Percentiles rank a stretch among this genome's conserved stretches.
Evolutionary conservation across 2,329 filamentous ascomycete species (phyloP).

Genomic region (Epicoccum nigrum): DNA sequence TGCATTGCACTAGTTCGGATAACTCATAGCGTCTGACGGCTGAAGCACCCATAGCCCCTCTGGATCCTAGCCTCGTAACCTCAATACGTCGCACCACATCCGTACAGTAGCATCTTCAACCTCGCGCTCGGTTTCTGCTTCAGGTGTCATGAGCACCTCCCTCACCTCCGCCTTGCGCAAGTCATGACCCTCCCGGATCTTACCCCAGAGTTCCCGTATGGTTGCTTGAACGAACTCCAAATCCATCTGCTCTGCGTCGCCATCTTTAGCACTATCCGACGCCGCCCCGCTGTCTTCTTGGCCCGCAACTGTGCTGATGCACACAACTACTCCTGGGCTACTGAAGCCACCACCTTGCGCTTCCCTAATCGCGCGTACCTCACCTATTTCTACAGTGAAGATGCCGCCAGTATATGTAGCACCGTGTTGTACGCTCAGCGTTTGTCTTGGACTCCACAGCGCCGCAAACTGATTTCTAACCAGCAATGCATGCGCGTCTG

Average conservation of each 20-base stretch:
- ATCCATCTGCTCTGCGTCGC: slow-evolving; percentile 19
- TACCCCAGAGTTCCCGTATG: slow-evolving; percentile 36
- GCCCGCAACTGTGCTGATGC: slow-evolving; percentile 28
- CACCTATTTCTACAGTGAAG: slow-evolving; percentile 38
- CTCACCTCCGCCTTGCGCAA: slow-evolving; percentile 33
- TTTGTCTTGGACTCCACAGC: slow-evolving; percentile 37
- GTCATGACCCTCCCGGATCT: slow-evolving; percentile 29
- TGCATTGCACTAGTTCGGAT: background rate
- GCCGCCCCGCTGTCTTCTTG: background rate
- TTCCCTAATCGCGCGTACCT: slow-evolving; percentile 30
- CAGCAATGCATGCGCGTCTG: slow-evolving; percentile 28
- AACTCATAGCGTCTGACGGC: background rate
- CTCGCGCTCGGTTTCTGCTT: slow-evolving; percentile 1
- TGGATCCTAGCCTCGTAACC: slow-evolving; percentile 33
- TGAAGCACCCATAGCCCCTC: background rate
- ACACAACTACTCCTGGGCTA: slow-evolving; percentile 39
- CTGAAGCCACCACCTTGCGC: slow-evolving; percentile 23
- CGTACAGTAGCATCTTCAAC: slow-evolving; percentile 32
- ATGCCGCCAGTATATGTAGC: slow-evolving; percentile 29
- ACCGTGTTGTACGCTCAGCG: slow-evolving; percentile 29
- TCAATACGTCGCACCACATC: slow-evolving; percentile 45
- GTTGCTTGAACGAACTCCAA: slow-evolving; percentile 30
- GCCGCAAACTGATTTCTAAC: slow-evolving; percentile 30
- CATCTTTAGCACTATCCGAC: background rate
- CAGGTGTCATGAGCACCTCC: slow-evolving; percentile 36